Evolutionary conservation across 345 rosid species (phyloP).

Genomic region (Schrenkiella parvula): DNA sequence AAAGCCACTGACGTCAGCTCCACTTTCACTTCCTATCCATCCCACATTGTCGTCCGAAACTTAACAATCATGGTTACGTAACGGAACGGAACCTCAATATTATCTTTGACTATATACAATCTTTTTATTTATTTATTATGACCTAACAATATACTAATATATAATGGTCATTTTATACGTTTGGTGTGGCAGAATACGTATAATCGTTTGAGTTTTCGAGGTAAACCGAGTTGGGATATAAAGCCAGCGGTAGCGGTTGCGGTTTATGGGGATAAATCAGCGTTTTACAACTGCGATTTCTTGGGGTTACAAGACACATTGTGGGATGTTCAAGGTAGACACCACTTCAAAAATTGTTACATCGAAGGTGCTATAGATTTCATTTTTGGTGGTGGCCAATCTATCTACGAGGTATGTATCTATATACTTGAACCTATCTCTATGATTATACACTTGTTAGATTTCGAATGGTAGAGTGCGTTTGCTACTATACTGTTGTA

Average conservation of each 20-base stretch:
- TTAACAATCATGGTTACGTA: conserved; percentile 48
- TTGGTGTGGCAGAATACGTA: conserved; percentile 42
- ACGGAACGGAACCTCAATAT: background rate
- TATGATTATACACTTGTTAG: background rate
- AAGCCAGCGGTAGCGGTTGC: conserved; percentile 44
- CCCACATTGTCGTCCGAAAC: conserved; percentile 36
- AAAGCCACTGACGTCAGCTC: conserved; percentile 36
- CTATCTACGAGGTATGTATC: conserved; percentile 44
- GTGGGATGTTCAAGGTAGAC: conserved; percentile 50
- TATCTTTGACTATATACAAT: conserved; percentile 7
- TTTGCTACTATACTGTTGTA: background rate
- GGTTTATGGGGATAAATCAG: conserved; percentile 50
- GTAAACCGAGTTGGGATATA: background rate
- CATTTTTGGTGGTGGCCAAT: conserved; percentile 55
- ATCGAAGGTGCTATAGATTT: conserved; percentile 58
- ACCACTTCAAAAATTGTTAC: conserved; percentile 44
- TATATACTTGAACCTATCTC: background rate
- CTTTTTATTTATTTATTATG: background rate
- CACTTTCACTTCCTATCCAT: conserved; percentile 41
- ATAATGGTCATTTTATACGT: background rate
- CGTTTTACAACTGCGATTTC: conserved; percentile 45
- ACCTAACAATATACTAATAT: background rate
- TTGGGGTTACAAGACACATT: conserved; percentile 58
- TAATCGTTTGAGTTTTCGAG: conserved; percentile 7
- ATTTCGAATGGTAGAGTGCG: background rate